Evolutionary conservation across 306 rosid species (phyloP), one percentile per base, ranked within the genome.

Genomic region (Prinsepia uniflora): DNA sequence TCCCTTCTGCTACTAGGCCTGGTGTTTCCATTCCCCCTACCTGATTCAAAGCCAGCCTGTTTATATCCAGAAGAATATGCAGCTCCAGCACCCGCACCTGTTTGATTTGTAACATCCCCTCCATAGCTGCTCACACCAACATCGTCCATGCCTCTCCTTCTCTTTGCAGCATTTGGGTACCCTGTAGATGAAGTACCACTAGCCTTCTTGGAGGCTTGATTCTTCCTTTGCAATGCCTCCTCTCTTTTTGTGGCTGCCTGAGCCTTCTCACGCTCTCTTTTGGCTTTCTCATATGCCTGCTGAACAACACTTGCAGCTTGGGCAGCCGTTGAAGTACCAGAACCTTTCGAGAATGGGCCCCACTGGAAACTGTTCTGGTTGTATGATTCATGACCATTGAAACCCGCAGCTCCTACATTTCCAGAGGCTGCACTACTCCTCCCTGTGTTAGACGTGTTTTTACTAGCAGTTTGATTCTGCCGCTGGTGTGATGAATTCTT

Each of bases 241-340:
- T 81, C 86, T 73, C 78, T 83, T 78, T 83, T 89, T 45, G 64
- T 67, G 67, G 95, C 91, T n/a, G 90, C 96, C 76, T 91, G 96
- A 49, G 96, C 91, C 65, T 84, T 95, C 85, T 86, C 97, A 0
- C 99, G 97, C 46, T 87, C 92, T 79, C 95, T 89, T 82, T 83
- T 94, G 75, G 92, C 97, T 84, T 89, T 90, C 81, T 89, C 90
- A 67, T 91, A 91, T 17, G 97, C 96, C 78, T 87, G 97, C 72
- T 89, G 95, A 78, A 94, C 99, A 76, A 89, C 84, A 60, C 36
- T 89, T 68, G 97, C 96, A 68, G 99, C 99, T 77, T 88, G 97
- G 82, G 94, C 85, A 40, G 84, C 89, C 48, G 83, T 61, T 39
- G 98, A 85, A 83, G 89, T 79, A 76, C 89, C 87, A 36, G 88